A percentile compares a stretch with the other conserved stretches of the same genome.
These are phyloP conservation scores for Margaritispora aquatica DNA, from an alignment of 495 filamentous ascomycete species.

Conservation along the genomic window DNA sequence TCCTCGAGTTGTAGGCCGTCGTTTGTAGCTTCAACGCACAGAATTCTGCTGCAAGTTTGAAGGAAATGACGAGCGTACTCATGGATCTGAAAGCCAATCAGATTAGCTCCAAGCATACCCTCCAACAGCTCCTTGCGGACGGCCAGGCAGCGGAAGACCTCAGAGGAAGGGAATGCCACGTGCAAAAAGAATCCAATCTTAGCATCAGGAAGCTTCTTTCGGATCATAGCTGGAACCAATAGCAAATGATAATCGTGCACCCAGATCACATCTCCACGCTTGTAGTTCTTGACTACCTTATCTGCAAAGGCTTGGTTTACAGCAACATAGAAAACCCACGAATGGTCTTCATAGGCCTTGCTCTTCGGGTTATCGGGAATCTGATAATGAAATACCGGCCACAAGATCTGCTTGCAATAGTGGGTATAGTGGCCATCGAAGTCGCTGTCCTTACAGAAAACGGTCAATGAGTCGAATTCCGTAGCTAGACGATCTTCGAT, in stretches of 20 bases:
- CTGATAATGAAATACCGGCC: conserved; percentile 93
- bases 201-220: conserved; percentile 78
- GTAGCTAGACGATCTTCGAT: conserved; percentile 73
- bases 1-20: conserved; percentile 89
- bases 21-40: conserved; percentile 78
- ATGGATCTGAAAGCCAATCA: conserved; percentile 85
- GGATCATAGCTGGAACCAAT: conserved; percentile 86
- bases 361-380: conserved; percentile 95
- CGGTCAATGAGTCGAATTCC: conserved; percentile 72
- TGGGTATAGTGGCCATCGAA: conserved; percentile 90
- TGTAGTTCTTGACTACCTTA: conserved; percentile 82
- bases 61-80: conserved; percentile 92
- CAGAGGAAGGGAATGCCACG: conserved; percentile 90
- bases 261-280: conserved; percentile 86
- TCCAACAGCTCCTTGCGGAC: conserved; percentile 78
- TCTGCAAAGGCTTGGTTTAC: conserved; percentile 89
- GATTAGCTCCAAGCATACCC: conserved; percentile 83
- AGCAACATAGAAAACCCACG: conserved; percentile 87
- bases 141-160: conserved; percentile 86
- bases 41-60: conserved; percentile 84
- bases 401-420: conserved; percentile 87
- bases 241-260: conserved; percentile 91
- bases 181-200: conserved; percentile 95
- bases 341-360: conserved; percentile 95
- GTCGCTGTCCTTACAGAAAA: conserved; percentile 80